Evolutionary conservation across 192 early-diverging fungal genomes (phyloP), one percentile per base, ranked within the genome.

Genomic region (Martensiomyces pterosporus): DNA sequence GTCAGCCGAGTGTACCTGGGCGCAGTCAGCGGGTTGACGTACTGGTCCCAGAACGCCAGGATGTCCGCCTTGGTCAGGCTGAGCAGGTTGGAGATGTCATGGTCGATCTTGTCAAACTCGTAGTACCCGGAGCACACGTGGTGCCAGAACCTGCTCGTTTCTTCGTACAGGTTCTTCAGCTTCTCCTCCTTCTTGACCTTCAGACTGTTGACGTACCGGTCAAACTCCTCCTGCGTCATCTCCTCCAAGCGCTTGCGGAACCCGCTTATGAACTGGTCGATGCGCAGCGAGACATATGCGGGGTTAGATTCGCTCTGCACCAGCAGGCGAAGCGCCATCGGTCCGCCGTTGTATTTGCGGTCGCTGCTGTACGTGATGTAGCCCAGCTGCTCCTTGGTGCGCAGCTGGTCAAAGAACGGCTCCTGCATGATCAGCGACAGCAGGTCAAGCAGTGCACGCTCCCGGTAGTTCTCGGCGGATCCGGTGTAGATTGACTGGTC

Each of bases 401-500:
- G 80, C 41, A 98, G 70, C 52, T 93, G 85, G 70, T 97, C 86
- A 67, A 97, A 98, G 55, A 80, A 87, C 24, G 93, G 91, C 60
- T 98, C 94, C 38, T 86, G 76, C 15, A 83, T 67, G 33, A 98
- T 89, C 48, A 94, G 89, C 12, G 82, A 79, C 44, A 92, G 50
- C 37, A 98, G 77, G 26, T 79, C 73, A 15, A 90, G 64, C 13
- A 81, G 61, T 25, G 80, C 82, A 24, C 93, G 86, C 23, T 82
- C 63, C 16, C 71, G 54, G 24, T 55, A 76, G 53, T 92, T 72
- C 5, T 77, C 75, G 21, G 80, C 76, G 54, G 82, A 77, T 2
- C 94, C 93, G 24, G 92, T 70, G 52, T 92, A 88, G 15, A 92
- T 53, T 49, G 85, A 88, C 66, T 90, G 80, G 40, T 93, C 91